Conservation (phyloP, 2,329 filamentous ascomycete species). For the Exophiala alcalophila region DNA sequence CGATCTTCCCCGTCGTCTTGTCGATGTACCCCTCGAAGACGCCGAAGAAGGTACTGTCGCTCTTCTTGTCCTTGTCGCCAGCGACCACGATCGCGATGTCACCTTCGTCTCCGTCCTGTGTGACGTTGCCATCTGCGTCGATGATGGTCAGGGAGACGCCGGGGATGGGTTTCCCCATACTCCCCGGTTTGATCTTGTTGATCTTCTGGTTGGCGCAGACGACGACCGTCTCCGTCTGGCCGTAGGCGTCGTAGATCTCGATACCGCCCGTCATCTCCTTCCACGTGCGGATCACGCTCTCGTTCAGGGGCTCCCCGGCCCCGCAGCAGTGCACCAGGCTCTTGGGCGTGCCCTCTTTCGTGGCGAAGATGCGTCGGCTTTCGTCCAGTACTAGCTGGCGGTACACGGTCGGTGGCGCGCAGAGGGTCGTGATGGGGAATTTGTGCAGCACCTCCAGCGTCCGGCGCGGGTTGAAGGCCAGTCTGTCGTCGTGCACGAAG, state of each 20-base stretch:
- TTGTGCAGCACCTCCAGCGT: slow-evolving; percentile 37
- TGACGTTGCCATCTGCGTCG: slow-evolving; percentile 34
- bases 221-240: slow-evolving; percentile 42
- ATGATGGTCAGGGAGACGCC: slow-evolving; percentile 39
- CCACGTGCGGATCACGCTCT: slow-evolving; percentile 40
- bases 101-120: slow-evolving; percentile 35
- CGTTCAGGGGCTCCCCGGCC: slow-evolving; percentile 42
- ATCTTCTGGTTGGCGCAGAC: slow-evolving; percentile 41
- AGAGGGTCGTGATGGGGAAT: slow-evolving; percentile 43
- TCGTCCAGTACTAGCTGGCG: slow-evolving; percentile 40
- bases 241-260: slow-evolving; percentile 42
- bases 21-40: slow-evolving; percentile 30
- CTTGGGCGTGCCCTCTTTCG: slow-evolving; percentile 28
- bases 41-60: slow-evolving; percentile 22
- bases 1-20: slow-evolving; percentile 21
- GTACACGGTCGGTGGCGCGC: slow-evolving; percentile 43
- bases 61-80: slow-evolving; percentile 6
- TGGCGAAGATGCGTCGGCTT: slow-evolving; percentile 32
- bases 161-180: slow-evolving; percentile 42
- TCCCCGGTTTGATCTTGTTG: slow-evolving; percentile 36
- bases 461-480: slow-evolving; percentile 34
- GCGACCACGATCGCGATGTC: slow-evolving; percentile 38
- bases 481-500: slow-evolving; percentile 41
- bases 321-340: slow-evolving; percentile 39
- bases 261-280: slow-evolving; percentile 36